Conservation (phyloP, 495 filamentous ascomycete genomes). For the Podospora pseudocomata region DNA sequence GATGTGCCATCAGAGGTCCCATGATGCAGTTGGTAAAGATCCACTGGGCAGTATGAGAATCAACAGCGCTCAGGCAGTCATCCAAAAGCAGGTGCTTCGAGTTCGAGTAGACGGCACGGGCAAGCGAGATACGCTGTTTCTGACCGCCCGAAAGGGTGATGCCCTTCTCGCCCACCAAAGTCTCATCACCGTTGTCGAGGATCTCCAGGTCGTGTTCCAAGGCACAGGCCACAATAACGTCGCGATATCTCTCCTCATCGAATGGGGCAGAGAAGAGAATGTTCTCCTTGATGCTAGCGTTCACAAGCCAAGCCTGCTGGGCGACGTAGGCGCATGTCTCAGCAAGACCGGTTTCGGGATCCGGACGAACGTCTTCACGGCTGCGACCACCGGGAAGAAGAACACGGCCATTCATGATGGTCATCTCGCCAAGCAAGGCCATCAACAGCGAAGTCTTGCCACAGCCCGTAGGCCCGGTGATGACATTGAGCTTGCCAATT, state of each 20-base stretch:
- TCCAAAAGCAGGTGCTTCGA: constrained; percentile 88
- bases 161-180: constrained; percentile 93
- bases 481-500: constrained; percentile 78
- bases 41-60: constrained; percentile 97
- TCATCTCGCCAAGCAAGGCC: constrained; percentile 98
- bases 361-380: constrained; percentile 74
- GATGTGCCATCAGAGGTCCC: constrained; percentile 80
- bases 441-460: constrained; percentile 95
- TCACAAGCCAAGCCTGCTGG: constrained; percentile 96
- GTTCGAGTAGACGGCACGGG: constrained; percentile 88
- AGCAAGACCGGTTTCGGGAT: constrained; percentile 80
- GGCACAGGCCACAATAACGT: constrained; percentile 89
- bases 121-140: constrained; percentile 95
- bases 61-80: constrained; percentile 96
- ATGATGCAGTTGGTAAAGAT: constrained; percentile 92
- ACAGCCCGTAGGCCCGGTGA: constrained; percentile 87
- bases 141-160: constrained; percentile 96
- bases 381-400: constrained; percentile 78
- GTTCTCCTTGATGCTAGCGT: constrained; percentile 93
- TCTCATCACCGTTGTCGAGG: constrained; percentile 88
- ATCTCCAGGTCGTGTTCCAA: constrained; percentile 89
- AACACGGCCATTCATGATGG: constrained; percentile 71
- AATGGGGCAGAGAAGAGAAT: constrained; percentile 86
- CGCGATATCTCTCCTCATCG: constrained; percentile 79
- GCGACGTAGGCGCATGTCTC: constrained; percentile 96